Base-by-base conservation (phyloP, 805 yeast genomes). In the Ogataea methanolica region DNA sequence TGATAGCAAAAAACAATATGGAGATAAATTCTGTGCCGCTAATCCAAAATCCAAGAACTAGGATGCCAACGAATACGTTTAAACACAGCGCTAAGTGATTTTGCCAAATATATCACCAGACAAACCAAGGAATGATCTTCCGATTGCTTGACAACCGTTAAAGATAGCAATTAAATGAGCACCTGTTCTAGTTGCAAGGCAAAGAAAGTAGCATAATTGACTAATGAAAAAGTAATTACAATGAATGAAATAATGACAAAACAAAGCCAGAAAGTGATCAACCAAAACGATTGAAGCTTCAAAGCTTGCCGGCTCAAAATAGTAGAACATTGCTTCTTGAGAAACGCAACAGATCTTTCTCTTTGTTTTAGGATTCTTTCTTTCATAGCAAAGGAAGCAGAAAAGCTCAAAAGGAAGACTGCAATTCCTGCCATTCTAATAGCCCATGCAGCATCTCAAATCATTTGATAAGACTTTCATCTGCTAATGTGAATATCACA, bases 61-160 rank as follows among this genome's bases (percentile, higher is more conserved):
- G 50, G 0, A 75, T 53, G 1, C 66, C 52, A 22, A 71, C 61
- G 6, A 72, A 48, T 2, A 60, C 17, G 2, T 76, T 67, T 1
- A 70, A 56, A 9, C 58, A 31, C 14, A 70, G 58, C 4, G 79
- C 68, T 23, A 71, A 60, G 52, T 78, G 4, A 74, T 62, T 49
- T 79, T 65, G 1, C 83, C 83, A 42, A 61, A 57, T 37, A 59
- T 63, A 47, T 76, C 81, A 45, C 77, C 74, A 1, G 65, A 33
- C 2, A 66, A 51, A 0, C 82, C 83, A 57, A 76, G 68, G 12
- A 58, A 8, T 2, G 81, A 79, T 55, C 83, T 66, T 6, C 82
- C 82, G 15, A 76, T 50, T 6, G 69, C 63, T 55, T 78, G 82
- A 0, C 72, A 68, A 8, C 72, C 68, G 50, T 75, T 76, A 47